A percentile compares a stretch with the other conserved stretches of the same genome.
Evolutionary conservation across 2,329 filamentous ascomycete species (phyloP).

Genomic region (Alternaria postmessia): DNA sequence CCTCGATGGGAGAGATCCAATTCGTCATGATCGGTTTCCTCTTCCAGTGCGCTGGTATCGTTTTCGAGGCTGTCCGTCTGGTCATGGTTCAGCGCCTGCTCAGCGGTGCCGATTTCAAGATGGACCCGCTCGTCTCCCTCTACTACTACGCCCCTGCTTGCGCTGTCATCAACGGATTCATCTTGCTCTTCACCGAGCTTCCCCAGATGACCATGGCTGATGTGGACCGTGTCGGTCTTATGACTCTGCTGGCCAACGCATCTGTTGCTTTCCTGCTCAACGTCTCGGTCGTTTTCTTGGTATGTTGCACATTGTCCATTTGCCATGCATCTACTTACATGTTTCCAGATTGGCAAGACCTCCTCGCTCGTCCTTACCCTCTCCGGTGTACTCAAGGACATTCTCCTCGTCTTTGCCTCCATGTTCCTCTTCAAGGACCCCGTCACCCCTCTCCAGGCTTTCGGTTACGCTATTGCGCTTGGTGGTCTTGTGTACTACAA

Average conservation of each 20-base stretch:
- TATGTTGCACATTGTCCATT: conserved; percentile 58
- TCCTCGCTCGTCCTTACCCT: conserved; percentile 86
- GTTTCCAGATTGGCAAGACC: conserved; percentile 79
- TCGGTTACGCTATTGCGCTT: conserved; percentile 83
- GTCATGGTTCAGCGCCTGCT: conserved; percentile 86
- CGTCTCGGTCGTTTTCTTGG: conserved; percentile 84
- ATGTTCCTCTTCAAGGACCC: conserved; percentile 84
- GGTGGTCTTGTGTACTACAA: conserved; percentile 86
- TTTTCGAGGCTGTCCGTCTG: conserved; percentile 83
- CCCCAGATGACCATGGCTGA: conserved; percentile 74
- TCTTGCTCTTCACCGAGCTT: conserved; percentile 77
- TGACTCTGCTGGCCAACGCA: conserved; percentile 78
- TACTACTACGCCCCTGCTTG: conserved; percentile 91
- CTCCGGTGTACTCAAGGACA: conserved; percentile 87
- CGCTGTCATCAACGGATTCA: conserved; percentile 79
- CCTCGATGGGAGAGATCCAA: conserved; percentile 93
- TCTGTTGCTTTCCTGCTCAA: conserved; percentile 82
- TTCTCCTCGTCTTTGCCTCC: conserved; percentile 79
- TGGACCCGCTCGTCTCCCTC: conserved; percentile 86
- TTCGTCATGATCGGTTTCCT: conserved; percentile 84
- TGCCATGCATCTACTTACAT: conserved; percentile 21
- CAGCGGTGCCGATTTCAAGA: conserved; percentile 86
- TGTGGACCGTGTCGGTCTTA: conserved; percentile 75
- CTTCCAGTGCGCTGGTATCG: conserved; percentile 78
- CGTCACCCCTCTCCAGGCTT: conserved; percentile 78